These are phyloP conservation scores for Mikania micrantha DNA, from an alignment of 129 eudicot species.

Conservation along the genomic window DNA sequence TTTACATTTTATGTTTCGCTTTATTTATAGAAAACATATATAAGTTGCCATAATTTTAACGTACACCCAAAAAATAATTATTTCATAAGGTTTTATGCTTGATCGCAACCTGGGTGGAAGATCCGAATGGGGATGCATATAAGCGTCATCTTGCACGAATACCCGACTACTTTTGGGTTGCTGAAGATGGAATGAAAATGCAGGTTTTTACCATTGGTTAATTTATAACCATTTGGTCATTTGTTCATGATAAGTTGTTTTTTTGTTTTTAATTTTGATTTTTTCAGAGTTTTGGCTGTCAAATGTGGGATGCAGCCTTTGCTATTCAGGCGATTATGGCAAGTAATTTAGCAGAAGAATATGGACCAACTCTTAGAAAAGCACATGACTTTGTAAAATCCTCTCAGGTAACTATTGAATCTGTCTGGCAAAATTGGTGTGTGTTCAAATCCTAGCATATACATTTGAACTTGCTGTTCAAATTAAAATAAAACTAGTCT, in stretches of 20 bases:
- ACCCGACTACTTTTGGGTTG: slow-evolving; percentile 54
- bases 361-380: slow-evolving; percentile 38
- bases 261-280: neutral
- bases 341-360: slow-evolving; percentile 37
- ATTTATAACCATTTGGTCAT: neutral
- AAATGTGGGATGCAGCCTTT: slow-evolving; percentile 65
- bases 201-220: slow-evolving; percentile 24
- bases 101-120: slow-evolving; percentile 55
- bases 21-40: too few species aligned
- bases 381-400: slow-evolving; percentile 61
- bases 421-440: too few species aligned
- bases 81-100: slow-evolving; percentile 28
- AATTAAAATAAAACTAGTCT: too few species aligned
- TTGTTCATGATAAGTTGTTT: neutral
- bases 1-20: too few species aligned
- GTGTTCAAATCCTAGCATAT: too few species aligned
- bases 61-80: neutral
- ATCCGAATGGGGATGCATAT: slow-evolving; percentile 47
- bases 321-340: slow-evolving; percentile 64
- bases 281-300: slow-evolving; percentile 47
- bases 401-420: slow-evolving; percentile 67
- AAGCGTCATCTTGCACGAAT: slow-evolving; percentile 50
- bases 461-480: too few species aligned
- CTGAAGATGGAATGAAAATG: slow-evolving; percentile 68
- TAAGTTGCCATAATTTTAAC: neutral